Evolutionary conservation across 2,329 filamentous ascomycete species (phyloP).

Genomic region (Penicillium sp.): DNA sequence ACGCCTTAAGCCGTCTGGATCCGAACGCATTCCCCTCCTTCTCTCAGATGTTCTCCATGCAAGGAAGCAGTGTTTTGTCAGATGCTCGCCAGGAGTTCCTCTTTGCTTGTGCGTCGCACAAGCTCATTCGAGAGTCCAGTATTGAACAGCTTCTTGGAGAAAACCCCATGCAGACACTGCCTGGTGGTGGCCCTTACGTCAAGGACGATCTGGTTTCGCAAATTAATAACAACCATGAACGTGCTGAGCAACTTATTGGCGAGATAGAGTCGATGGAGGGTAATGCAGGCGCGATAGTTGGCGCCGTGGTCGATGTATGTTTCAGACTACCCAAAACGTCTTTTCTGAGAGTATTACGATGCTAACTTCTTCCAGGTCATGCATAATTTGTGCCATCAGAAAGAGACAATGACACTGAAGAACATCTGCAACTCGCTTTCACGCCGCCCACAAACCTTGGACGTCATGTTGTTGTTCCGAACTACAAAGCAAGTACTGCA

Average conservation of each 20-base stretch:
- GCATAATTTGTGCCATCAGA: conserved; percentile 56
- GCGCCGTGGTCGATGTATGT: conserved; percentile 69
- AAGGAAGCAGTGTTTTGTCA: conserved; percentile 57
- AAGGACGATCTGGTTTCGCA: conserved; percentile 77
- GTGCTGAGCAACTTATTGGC: conserved; percentile 70
- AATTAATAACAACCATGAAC: conserved; percentile 72
- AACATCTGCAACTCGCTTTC: conserved; percentile 58
- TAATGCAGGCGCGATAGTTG: conserved; percentile 81
- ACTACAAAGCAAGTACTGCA: conserved; percentile 56
- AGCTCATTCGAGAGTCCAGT: conserved; percentile 72
- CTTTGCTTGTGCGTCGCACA: conserved; percentile 84
- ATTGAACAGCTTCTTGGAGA: conserved; percentile 81
- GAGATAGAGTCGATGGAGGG: conserved; percentile 89
- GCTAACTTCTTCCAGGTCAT: conserved; percentile 44
- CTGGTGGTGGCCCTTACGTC: conserved; percentile 68
- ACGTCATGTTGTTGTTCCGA: conserved; percentile 61
- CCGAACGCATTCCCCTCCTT: conserved; percentile 63
- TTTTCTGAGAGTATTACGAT: not conserved
- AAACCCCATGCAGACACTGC: conserved; percentile 74
- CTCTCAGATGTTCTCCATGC: conserved; percentile 63
- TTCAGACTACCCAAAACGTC: not conserved
- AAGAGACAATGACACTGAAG: conserved; percentile 63
- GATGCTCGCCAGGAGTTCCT: conserved; percentile 79
- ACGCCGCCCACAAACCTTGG: conserved; percentile 55
- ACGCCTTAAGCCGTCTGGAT: conserved; percentile 63